Evolutionary conservation across 768 basidiomycete genomes (phyloP), one percentile per base, ranked within the genome.

Genomic region (Lactarius sanguifluus): DNA sequence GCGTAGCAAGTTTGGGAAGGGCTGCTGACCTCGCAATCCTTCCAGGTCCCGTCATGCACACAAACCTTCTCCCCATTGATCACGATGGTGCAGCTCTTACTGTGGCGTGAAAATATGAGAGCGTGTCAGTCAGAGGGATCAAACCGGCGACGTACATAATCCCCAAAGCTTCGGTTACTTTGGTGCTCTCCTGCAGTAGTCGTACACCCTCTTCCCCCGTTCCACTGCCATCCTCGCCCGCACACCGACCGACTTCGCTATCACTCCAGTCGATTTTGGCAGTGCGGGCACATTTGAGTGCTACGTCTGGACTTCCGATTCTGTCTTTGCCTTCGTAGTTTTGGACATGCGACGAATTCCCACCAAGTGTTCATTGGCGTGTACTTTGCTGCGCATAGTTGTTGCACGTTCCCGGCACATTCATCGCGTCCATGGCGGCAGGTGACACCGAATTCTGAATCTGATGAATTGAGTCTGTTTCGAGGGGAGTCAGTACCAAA

Each of bases 341-440:
- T 72, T 92, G 85, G 75, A n/a, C 94, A 95, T 66, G 85, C 86
- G 25, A 94, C 80, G 71, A 93, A 95, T 60, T 84, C 77, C 94
- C 93, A 96, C 90, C 91, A 94, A 25, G 78, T 79, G n/a, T 75
- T 69, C 47, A 78, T 76, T 28, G 81, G 76, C 28, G 82, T 78
- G 67, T 91, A 81, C 73, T 86, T 85, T 62, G 83, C 80, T 36
- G 83, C 89, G 75, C 96, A 98, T 32, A 97, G 81, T 74, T 97
- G 88, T 66, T 97, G 91, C 20, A 94, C 85, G 77, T 96, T 94
- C 52, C 92, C 95, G 16, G 85, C 85, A 72, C 95, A 97, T 76
- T 98, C 95, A 61, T 82, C 76, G 5, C 79, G 78, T 20, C 94
- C 94, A 73, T 96, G 94, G 80, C 82, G 82, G 77, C 95, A 97